Percentiles rank a stretch among this genome's conserved stretches.
Conservation (phyloP, 2,329 filamentous ascomycete species). For the Neurospora crassa region DNA sequence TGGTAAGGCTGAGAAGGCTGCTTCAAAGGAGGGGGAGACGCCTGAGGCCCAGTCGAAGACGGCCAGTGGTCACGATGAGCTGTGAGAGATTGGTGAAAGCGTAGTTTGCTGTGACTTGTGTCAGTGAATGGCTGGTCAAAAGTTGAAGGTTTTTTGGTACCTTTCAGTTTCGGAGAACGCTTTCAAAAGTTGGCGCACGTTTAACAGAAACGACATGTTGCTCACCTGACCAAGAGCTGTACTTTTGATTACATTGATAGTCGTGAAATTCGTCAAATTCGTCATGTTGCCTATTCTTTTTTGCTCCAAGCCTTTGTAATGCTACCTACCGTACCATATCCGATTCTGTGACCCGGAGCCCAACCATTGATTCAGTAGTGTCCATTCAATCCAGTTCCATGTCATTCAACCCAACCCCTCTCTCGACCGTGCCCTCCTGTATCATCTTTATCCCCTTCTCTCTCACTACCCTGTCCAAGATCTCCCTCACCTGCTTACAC, state of each 20-base stretch:
- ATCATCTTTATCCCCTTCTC: slow-evolving; percentile 59
- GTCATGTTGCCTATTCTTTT: background rate
- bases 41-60: slow-evolving; percentile 20
- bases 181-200: background rate
- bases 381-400: slow-evolving; percentile 37
- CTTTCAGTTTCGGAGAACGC: background rate
- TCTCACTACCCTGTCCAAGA: slow-evolving; percentile 72
- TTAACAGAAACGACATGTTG: background rate
- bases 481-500: slow-evolving; percentile 73
- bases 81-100: slow-evolving; percentile 21
- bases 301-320: background rate
- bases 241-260: background rate
- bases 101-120: slow-evolving; percentile 1
- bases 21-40: slow-evolving; percentile 13
- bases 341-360: background rate
- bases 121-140: background rate
- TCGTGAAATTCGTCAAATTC: background rate
- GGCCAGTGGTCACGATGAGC: slow-evolving; percentile 38
- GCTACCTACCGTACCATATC: background rate
- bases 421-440: slow-evolving; percentile 41
- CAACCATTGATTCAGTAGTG: too few relatives aligned
- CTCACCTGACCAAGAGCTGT: background rate
- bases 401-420: slow-evolving; percentile 33
- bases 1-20: slow-evolving; percentile 1
- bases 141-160: background rate